Percentiles rank a stretch among this genome's conserved stretches.
Conservation (phyloP, 176 grass and related monocot species). For the Carex myosuroides region DNA sequence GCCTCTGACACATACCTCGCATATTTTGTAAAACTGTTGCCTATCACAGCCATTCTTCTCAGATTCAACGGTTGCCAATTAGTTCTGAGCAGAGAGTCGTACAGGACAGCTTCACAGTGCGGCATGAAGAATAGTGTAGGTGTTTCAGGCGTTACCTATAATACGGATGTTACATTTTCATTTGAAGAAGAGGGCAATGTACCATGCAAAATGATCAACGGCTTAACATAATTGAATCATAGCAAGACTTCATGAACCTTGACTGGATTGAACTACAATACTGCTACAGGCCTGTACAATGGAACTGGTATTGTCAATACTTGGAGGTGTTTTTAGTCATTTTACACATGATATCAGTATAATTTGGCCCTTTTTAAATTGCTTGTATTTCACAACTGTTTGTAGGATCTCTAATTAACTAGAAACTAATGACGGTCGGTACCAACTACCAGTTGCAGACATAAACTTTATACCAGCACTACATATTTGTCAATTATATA, state of each 20-base stretch:
- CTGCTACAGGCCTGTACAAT: not conserved
- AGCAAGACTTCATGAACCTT: not conserved
- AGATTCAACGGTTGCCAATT: conserved; percentile 60
- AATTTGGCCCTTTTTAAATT: not conserved
- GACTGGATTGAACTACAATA: not conserved
- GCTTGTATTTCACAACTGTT: not conserved
- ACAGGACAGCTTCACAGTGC: conserved; percentile 65
- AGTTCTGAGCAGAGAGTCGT: conserved; percentile 53
- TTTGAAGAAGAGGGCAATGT: not conserved
- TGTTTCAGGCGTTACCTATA: not conserved
- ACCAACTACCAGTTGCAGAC: not conserved
- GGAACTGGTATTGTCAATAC: not conserved
- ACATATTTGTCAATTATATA: not conserved
- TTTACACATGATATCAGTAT: not conserved
- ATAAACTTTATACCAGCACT: not conserved
- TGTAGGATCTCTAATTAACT: not conserved
- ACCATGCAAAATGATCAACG: not conserved
- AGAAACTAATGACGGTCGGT: not conserved
- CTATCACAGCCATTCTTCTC: conserved; percentile 45
- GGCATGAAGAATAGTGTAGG: conserved; percentile 95
- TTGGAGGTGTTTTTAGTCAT: not conserved
- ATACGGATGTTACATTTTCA: not conserved
- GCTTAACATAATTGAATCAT: not conserved
- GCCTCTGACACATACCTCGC: conserved; percentile 27
- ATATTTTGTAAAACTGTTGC: conserved; percentile 67